Percentiles rank a stretch among this genome's conserved stretches.
phyloP scores from a whole-genome alignment of 2,329 filamentous ascomycete species.

The Colletotrichum filicis region DNA sequence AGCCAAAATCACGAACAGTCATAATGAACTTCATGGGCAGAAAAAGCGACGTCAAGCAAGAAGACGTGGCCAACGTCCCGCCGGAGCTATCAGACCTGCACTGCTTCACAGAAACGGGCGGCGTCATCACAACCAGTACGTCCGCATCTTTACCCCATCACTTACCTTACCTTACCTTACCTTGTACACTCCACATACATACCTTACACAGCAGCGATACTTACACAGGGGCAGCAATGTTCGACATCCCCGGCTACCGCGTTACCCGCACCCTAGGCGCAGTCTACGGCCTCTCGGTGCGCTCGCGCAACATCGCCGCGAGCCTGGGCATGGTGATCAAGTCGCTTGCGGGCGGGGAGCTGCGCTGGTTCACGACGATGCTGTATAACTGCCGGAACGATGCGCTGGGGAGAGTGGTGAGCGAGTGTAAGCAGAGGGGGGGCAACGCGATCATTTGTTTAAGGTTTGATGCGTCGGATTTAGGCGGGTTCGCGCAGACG shows the following conservation, averaged over 20 bases:
- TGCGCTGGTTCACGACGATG: slow-evolving; percentile 68
- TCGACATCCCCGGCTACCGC: slow-evolving; percentile 70
- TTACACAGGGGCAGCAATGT: slow-evolving; percentile 57
- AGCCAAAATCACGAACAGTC: not conserved
- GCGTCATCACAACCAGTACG: slow-evolving; percentile 66
- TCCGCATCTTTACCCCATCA: not conserved
- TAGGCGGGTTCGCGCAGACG: slow-evolving; percentile 67
- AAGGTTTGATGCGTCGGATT: slow-evolving; percentile 66
- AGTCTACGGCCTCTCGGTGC: slow-evolving; percentile 67
- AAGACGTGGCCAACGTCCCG: slow-evolving; percentile 49
- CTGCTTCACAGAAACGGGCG: slow-evolving; percentile 71
- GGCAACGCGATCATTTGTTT: slow-evolving; percentile 70
- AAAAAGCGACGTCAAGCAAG: slow-evolving; percentile 31
- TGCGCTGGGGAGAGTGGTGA: slow-evolving; percentile 64
- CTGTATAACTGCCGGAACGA: slow-evolving; percentile 69
- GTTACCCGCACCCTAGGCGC: slow-evolving; percentile 67
- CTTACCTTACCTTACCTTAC: too few species aligned
- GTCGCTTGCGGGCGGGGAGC: slow-evolving; percentile 68
- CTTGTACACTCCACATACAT: too few species aligned
- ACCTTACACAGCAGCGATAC: too few species aligned
- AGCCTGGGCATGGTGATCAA: slow-evolving; percentile 66
- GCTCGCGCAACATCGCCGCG: slow-evolving; percentile 68
- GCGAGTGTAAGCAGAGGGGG: slow-evolving; percentile 66
- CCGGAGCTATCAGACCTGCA: slow-evolving; percentile 59
- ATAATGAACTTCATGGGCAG: slow-evolving; percentile 22